These are phyloP conservation scores for Daedalea quercina DNA, from an alignment of 768 basidiomycete species.

Conservation along the genomic window DNA sequence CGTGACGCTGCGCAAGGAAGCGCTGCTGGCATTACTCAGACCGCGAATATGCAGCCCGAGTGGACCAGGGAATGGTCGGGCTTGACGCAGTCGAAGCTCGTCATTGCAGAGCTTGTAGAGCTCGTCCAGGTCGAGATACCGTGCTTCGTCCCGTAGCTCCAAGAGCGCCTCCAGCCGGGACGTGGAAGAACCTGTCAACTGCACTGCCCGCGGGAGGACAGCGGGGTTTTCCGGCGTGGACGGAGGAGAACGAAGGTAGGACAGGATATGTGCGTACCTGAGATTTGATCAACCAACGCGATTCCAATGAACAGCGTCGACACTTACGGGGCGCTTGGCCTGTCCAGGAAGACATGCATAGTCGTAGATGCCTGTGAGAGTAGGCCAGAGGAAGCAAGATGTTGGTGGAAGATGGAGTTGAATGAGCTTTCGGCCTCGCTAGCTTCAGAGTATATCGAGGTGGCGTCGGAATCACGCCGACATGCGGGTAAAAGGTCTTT, in stretches of 20 bases:
- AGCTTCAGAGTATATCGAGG: conserved; percentile 52
- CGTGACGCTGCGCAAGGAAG: conserved; percentile 54
- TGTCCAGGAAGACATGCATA: conserved; percentile 73
- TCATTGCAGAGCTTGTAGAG: conserved; percentile 60
- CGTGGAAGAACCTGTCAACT: conserved; percentile 36
- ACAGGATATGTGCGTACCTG: conserved; percentile 67
- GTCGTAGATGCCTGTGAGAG: conserved; percentile 37
- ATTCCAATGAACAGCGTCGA: not conserved
- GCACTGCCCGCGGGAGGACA: conserved; percentile 53
- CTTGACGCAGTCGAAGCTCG: conserved; percentile 53
- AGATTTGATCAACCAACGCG: not conserved
- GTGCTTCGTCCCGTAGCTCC: conserved; percentile 75
- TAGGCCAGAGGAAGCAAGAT: conserved; percentile 55
- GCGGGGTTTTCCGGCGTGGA: conserved; percentile 40
- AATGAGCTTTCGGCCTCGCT: conserved; percentile 41
- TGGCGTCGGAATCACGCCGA: conserved; percentile 31
- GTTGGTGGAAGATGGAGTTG: conserved; percentile 50
- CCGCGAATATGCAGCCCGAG: conserved; percentile 34
- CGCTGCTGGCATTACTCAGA: conserved; percentile 45
- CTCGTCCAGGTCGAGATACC: conserved; percentile 61
- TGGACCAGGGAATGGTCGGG: conserved; percentile 20
- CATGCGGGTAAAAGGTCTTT: conserved; percentile 22
- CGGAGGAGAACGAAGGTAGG: conserved; percentile 60
- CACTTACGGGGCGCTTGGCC: conserved; percentile 76
- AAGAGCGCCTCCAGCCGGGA: conserved; percentile 58